Base-by-base conservation (phyloP, 1,284 basidiomycete species). In the Pseudozyma sp. region DNA sequence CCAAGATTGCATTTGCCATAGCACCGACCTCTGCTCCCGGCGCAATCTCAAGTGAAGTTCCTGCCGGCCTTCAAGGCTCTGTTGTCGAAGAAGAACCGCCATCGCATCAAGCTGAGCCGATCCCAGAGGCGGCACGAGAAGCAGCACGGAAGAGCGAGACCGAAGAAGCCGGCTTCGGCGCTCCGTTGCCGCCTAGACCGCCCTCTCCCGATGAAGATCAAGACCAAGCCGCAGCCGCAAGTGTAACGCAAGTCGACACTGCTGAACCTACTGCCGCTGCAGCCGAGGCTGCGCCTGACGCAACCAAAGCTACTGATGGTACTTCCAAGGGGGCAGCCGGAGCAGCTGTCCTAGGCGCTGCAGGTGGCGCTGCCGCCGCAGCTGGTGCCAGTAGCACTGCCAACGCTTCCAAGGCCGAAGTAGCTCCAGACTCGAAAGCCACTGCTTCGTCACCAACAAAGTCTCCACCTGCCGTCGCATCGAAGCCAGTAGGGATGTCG, bases 401-500 rank as follows among this genome's bases (percentile, higher is more conserved):
- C 29, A 11, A 40, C 9, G 24, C 35, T 8, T 3, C 44, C 14
- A 40, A 29, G 7, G 24, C 16, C 16, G 54, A 55, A 13, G 35
- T 14, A 16, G 19, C 35, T 31, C 45, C 16, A 13, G 37, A 34
- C 13, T n/a, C 43, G 17, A 44, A 44, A 24, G 37, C 57, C 34
- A n/a, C 55, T 52, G 44, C 55, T 10, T 31, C 54, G 14, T 52
- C 57, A 5, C 55, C 67, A 7, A 30, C 62, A n/a, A 73, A 66
- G 44, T 67, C 75, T 34, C 66, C 73, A 7, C 75, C 75, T 10
- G 47, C 70, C 11, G 53, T 72, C 40, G 60, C 75, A 7, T 34
- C 80, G 42, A 73, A 82, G 65, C 79, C 78, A 19, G 50, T 55
- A 8, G 66, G 71, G 45, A 63, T 80, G 56, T 79, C 77, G n/a